Conservation (phyloP, 768 basidiomycete genomes). For the Boletus huronensis region DNA sequence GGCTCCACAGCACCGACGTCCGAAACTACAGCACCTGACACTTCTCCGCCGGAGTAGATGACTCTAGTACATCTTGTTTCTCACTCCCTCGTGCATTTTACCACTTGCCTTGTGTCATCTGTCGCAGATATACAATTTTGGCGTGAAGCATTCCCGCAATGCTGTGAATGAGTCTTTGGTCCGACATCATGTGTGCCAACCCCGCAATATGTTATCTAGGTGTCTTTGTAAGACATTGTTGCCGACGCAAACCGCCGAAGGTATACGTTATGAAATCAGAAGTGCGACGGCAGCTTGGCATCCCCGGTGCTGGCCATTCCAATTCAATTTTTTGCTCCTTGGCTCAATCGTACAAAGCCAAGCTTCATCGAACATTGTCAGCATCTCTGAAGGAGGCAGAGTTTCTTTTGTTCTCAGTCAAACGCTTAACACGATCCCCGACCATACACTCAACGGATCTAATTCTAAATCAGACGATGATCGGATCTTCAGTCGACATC, state of each 20-base stretch:
- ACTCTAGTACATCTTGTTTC: background rate
- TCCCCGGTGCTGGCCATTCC: background rate
- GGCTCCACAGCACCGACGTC: background rate
- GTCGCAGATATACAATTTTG: slow-evolving; percentile 2
- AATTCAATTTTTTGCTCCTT: background rate
- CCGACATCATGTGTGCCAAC: background rate
- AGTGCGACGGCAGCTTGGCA: background rate
- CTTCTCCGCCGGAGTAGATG: slow-evolving; percentile 12
- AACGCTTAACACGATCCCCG: background rate
- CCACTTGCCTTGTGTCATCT: slow-evolving; percentile 1
- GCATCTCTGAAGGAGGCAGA: too few relatives aligned
- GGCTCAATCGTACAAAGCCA: too few relatives aligned
- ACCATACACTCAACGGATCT: background rate
- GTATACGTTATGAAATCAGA: too few relatives aligned
- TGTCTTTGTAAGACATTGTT: background rate
- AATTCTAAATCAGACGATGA: background rate
- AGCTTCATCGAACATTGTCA: background rate
- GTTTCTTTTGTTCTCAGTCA: background rate
- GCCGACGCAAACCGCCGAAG: background rate
- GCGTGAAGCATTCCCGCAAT: background rate
- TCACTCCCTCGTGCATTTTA: background rate
- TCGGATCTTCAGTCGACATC: too few relatives aligned
- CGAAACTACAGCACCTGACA: background rate
- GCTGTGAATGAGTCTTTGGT: background rate
- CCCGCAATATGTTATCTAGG: background rate